Conservation (phyloP, 2,329 filamentous ascomycete genomes). For the Pseudogymnoascus sp. region DNA sequence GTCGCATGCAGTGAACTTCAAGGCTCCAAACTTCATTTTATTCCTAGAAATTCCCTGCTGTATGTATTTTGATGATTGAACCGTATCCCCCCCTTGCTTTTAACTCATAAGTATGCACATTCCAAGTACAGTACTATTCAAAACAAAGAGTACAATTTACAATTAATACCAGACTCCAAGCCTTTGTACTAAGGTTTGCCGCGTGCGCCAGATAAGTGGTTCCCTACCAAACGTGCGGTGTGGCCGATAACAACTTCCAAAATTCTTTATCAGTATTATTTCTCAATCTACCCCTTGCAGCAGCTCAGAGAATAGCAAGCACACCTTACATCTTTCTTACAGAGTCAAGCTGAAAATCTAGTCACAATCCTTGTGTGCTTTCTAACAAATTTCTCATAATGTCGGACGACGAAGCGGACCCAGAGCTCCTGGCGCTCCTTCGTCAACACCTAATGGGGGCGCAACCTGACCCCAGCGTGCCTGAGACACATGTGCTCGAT, state of each 20-base stretch:
- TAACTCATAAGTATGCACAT: neutral
- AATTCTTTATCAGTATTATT: constrained; percentile 7
- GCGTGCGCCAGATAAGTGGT: constrained; percentile 6
- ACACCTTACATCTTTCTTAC: neutral
- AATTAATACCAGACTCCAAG: neutral
- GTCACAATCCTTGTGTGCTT: neutral
- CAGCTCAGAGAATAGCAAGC: neutral
- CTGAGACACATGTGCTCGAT: constrained; percentile 75
- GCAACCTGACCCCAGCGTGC: constrained; percentile 44
- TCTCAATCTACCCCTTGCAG: constrained; percentile 1
- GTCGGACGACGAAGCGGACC: constrained; percentile 89
- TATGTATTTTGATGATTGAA: neutral
- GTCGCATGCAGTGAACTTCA: constrained; percentile 1
- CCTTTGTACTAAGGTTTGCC: neutral
- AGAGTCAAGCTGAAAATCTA: neutral
- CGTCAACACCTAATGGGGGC: constrained; percentile 66
- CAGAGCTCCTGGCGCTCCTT: constrained; percentile 77
- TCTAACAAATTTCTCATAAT: constrained; percentile 39
- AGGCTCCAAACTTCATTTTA: neutral
- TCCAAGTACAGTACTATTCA: neutral
- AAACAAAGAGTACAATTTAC: neutral
- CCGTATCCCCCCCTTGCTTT: neutral
- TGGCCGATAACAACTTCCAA: constrained; percentile 6
- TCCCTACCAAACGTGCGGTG: neutral
- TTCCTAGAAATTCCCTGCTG: neutral